phyloP scores from a whole-genome alignment of 495 filamentous ascomycete species.

The Copromyces sp. region DNA sequence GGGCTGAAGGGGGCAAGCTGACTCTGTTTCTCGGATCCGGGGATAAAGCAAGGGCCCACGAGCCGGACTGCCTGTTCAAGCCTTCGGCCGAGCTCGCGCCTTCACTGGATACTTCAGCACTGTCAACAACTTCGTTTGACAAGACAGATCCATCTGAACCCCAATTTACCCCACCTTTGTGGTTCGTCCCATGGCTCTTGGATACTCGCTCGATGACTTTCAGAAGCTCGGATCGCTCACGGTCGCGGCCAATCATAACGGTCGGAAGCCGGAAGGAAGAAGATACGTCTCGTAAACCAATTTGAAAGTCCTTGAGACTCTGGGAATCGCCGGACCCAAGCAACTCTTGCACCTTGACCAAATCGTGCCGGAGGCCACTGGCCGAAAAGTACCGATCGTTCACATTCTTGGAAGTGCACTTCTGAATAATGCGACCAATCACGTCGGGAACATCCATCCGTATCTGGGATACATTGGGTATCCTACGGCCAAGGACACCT shows the following conservation, averaged over 20 bases:
- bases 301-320: slow-evolving; percentile 55
- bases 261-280: slow-evolving; percentile 78
- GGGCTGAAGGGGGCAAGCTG: slow-evolving; percentile 22
- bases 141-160: slow-evolving; percentile 46
- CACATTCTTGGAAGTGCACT: slow-evolving; percentile 80
- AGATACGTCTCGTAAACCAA: slow-evolving; percentile 69
- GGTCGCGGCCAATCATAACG: slow-evolving; percentile 65
- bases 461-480: slow-evolving; percentile 62
- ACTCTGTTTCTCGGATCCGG: slow-evolving; percentile 37
- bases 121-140: slow-evolving; percentile 47
- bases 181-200: slow-evolving; percentile 42
- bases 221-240: slow-evolving; percentile 58
- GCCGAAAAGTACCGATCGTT: slow-evolving; percentile 77
- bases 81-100: slow-evolving; percentile 39
- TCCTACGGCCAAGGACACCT: slow-evolving; percentile 64
- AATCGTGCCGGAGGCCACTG: slow-evolving; percentile 68
- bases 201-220: slow-evolving; percentile 63
- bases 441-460: slow-evolving; percentile 73
- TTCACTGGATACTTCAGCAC: slow-evolving; percentile 40
- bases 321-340: slow-evolving; percentile 64
- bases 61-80: slow-evolving; percentile 23
- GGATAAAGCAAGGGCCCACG: slow-evolving; percentile 40
- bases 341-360: slow-evolving; percentile 56
- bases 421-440: slow-evolving; percentile 70
- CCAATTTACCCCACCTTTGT: slow-evolving; percentile 32